Percentiles rank a stretch among this genome's conserved stretches.
phyloP scores from a whole-genome alignment of 2,329 filamentous ascomycete species.

The Botrytis deweyae region DNA sequence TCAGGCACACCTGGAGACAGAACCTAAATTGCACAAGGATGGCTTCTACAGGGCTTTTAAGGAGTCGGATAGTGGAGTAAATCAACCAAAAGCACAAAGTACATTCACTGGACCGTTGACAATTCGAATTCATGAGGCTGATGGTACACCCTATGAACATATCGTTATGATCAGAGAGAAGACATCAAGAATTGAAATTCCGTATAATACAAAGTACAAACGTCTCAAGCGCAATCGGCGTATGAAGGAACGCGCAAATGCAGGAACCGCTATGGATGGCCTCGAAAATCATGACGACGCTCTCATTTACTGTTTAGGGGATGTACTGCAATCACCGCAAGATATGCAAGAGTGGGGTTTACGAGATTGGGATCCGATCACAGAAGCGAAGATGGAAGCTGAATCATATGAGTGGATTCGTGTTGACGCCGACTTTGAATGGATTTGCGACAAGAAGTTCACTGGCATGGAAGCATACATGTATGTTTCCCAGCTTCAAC shows the following conservation, averaged over 20 bases:
- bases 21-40: constrained; percentile 60
- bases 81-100: constrained; percentile 67
- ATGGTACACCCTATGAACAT: constrained; percentile 96
- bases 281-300: constrained; percentile 74
- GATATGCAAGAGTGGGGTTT: constrained; percentile 83
- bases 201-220: constrained; percentile 99
- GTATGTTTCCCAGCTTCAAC: constrained; percentile 95
- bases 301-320: constrained; percentile 86
- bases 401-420: constrained; percentile 99
- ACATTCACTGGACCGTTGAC: constrained; percentile 96
- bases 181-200: constrained; percentile 84
- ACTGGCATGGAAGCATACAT: constrained; percentile 88
- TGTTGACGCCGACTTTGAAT: constrained; percentile 97
- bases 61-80: constrained; percentile 70
- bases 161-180: constrained; percentile 93
- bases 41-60: constrained; percentile 84
- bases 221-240: constrained; percentile 84
- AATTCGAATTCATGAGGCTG: constrained; percentile 94
- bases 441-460: constrained; percentile 82
- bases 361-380: constrained; percentile 84
- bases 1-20: constrained; percentile 50
- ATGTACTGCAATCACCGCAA: constrained; percentile 79
- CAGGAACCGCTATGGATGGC: constrained; percentile 61
- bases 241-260: constrained; percentile 73
- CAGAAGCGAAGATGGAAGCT: constrained; percentile 87